Evolutionary conservation across 2,329 filamentous ascomycete species (phyloP), one percentile per base, ranked within the genome.

Genomic region (Hypoxylon sp.): DNA sequence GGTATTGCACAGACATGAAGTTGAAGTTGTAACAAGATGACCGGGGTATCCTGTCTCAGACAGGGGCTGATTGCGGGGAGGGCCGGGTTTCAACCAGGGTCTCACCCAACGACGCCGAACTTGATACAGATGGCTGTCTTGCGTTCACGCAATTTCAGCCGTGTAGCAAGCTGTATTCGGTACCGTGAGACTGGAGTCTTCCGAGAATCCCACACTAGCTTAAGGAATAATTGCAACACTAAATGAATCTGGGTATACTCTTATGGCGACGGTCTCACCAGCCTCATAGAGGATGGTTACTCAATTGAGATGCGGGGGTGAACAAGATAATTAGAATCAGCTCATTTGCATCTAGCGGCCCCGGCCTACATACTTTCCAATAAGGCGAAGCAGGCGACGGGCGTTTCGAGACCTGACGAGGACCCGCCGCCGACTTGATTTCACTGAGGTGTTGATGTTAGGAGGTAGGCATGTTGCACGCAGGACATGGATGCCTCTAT

Each of bases 11-110:
- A 65, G 70, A 73, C 69, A 68, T 73, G 73, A 74, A 53, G 71
- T 72, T 65, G 66, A 64, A 61, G 48, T 64, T 72, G 74, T 68
- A 62, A 73, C 73, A 76, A 69, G 65, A 63, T 24, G 19, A 57
- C 67, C 47, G 44, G 68, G 70, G 53, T 66, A 47, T 68, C 58
- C 64, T 29, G 69, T 72, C 64, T 72, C 69, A 65, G 64, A 52
- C 73, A 74, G 67, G 74, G 74, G 53, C 57, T 11, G 10, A 47
- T 35, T 66, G 64, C 57, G 72, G 67, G 61, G 68, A 44, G 51
- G 31, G 27, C 65, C 62, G 65, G 73, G 72, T 75, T 72, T 71
- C 68, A 71, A 64, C 64, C 35, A 53, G 67, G 70, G 57, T 56
- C 51, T 29, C 39, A 31, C 39, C 32, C 53, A 53, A 39, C 62